Percentiles rank a stretch among this genome's conserved stretches.
These are phyloP conservation scores for Trichophyton rubrum DNA, from an alignment of 2,329 filamentous ascomycete genomes.

Conservation along the genomic window DNA sequence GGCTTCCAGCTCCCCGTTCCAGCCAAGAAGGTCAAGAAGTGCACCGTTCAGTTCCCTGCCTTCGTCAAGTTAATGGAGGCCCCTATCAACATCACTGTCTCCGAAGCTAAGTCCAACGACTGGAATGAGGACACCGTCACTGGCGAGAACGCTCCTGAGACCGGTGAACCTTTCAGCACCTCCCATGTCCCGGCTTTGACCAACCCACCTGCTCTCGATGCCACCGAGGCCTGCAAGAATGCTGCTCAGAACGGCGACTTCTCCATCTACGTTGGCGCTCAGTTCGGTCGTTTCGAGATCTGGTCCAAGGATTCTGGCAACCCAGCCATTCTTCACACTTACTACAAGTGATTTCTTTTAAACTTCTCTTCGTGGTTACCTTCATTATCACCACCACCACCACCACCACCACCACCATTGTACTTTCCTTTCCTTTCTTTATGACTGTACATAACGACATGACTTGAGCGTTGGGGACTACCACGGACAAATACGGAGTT, in stretches of 20 bases:
- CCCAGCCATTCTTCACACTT: conserved; percentile 2
- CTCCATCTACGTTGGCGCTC: not conserved
- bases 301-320: conserved; percentile 7
- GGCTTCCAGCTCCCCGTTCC: conserved; percentile 4
- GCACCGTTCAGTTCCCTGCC: conserved; percentile 7
- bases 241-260: not conserved
- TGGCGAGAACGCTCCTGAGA: not conserved
- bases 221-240: conserved; percentile 2
- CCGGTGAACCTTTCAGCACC: not conserved
- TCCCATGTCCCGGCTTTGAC: not conserved
- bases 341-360: not conserved
- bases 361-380: not conserved
- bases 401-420: no score
- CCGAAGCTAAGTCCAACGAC: not conserved
- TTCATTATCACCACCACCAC: no score
- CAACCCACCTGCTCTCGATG: conserved; percentile 1
- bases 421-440: not conserved
- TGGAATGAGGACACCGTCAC: conserved; percentile 4
- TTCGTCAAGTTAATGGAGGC: not conserved
- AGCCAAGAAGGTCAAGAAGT: not conserved
- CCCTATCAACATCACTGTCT: conserved; percentile 2
- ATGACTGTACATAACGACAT: not conserved
- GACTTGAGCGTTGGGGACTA: not conserved
- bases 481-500: not conserved
- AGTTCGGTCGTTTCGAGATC: conserved; percentile 3